Conservation (phyloP, 257 asterid species). For the Agastache rugosa region DNA sequence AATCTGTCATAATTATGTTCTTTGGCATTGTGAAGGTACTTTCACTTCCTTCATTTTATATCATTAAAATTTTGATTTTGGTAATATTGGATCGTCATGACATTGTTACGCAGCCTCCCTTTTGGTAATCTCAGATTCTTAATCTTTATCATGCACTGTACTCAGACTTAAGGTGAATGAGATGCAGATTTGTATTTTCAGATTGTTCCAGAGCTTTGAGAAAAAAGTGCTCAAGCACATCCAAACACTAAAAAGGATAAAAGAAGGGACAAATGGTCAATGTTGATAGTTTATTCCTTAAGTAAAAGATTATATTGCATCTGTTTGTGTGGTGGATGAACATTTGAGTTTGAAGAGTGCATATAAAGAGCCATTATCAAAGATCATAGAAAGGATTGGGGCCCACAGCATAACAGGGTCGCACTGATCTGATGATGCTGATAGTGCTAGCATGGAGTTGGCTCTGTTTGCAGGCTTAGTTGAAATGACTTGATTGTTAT, state of each 20-base stretch:
- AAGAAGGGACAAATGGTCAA: neutral
- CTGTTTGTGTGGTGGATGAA: neutral
- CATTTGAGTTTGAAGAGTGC: slow-evolving; percentile 2
- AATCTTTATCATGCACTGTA: neutral
- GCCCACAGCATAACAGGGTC: neutral
- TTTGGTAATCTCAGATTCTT: neutral
- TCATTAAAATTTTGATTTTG: neutral
- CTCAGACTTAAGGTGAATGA: neutral
- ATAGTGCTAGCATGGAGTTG: neutral
- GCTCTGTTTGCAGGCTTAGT: neutral
- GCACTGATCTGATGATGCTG: neutral
- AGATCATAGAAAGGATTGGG: neutral
- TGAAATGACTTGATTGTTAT: neutral
- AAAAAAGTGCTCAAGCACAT: neutral
- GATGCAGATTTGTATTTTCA: neutral
- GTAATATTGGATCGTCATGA: neutral
- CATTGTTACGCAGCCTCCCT: neutral
- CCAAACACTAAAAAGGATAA: neutral
- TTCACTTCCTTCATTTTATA: neutral
- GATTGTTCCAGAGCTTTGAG: neutral
- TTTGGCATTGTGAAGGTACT: neutral
- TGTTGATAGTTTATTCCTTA: neutral
- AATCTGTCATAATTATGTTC: neutral
- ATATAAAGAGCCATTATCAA: too few species aligned
- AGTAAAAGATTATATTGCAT: neutral